Evolutionary conservation across 2,329 filamentous ascomycete species (phyloP), one percentile per base, ranked within the genome.

Genomic region (Capronia epimyces): DNA sequence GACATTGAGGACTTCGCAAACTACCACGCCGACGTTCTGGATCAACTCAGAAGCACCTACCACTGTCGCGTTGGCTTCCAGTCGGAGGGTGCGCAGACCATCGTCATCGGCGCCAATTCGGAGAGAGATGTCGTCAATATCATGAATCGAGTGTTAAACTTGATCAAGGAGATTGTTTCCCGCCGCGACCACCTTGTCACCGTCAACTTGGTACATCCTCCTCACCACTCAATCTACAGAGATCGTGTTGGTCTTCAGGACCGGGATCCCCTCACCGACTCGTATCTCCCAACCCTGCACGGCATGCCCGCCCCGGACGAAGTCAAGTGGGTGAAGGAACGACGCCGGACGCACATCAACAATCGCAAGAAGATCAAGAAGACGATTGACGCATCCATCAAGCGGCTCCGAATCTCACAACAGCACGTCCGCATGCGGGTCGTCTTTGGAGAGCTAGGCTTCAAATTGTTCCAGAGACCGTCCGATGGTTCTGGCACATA

Each of bases 401-500:
- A 61, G 24, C 61, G 62, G 7, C 57, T 69, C 43, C 58, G 63
- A 3, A 64, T 64, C 39, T 60, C 68, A 15, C 62, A 64, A 43
- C 65, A 67, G 22, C 64, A 68, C 49, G 52, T 70, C 27, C 67
- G 67, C 9, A 70, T 74, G 68, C 65, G 71, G 32, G 64, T 71
- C 2, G 69, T 69, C 20, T 66, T 74, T 42, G 71, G 71, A 3
- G 63, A 65, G 2, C 69, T 74, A 47, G 62, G 69, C 2, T 63
- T 74, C 20, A 62, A 66, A 8, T 58, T 65, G 10, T 73, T 68
- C 46, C 63, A 64, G 12, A 45, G 54, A 15, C 64, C 68, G 0
- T 44, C 57, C 1, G 55, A 65, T 25, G 58, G 54, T 9, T 61
- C 59, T 27, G 20, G 52, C 3, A 58, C 52, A 24, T 69, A 70